A percentile compares a stretch with the other conserved stretches of the same genome.
These are phyloP conservation scores for Rhizophora mangle DNA, from an alignment of 345 rosid species.

Conservation along the genomic window DNA sequence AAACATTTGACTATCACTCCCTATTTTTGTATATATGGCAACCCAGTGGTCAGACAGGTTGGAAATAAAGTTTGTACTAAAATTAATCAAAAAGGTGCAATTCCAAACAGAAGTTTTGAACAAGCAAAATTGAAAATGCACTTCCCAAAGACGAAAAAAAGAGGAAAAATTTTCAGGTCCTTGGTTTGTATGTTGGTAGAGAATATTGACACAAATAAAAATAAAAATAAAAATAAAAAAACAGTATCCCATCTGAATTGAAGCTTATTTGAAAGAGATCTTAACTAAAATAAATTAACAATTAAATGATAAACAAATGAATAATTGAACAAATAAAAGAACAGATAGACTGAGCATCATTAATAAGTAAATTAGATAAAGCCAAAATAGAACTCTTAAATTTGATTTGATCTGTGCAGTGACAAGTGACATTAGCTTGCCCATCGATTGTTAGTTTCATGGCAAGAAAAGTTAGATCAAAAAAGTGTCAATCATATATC, in stretches of 20 bases:
- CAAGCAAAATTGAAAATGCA: not conserved
- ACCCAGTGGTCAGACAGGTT: slow-evolving; percentile 7
- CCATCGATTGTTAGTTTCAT: not conserved
- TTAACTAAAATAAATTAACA: not conserved
- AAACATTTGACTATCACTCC: not conserved
- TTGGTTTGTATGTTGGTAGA: no score
- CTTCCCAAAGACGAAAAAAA: not conserved
- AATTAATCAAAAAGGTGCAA: no score
- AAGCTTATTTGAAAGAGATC: not conserved
- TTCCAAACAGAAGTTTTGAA: slow-evolving; percentile 3
- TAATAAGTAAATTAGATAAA: not conserved
- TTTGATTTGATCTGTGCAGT: not conserved
- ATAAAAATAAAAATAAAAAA: no score
- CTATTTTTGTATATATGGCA: slow-evolving; percentile 1
- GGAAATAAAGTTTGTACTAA: not conserved
- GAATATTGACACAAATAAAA: not conserved
- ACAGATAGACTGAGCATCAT: not conserved
- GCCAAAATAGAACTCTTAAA: not conserved
- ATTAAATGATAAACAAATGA: not conserved
- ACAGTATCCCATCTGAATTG: not conserved
- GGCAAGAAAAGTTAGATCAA: not conserved
- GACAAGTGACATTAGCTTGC: not conserved
- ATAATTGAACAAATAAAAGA: not conserved
- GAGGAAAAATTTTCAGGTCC: no score
- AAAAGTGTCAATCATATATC: not conserved